Evolutionary conservation across 2,329 filamentous ascomycete genomes (phyloP).

Genomic region (Sporothrix variecibatus): DNA sequence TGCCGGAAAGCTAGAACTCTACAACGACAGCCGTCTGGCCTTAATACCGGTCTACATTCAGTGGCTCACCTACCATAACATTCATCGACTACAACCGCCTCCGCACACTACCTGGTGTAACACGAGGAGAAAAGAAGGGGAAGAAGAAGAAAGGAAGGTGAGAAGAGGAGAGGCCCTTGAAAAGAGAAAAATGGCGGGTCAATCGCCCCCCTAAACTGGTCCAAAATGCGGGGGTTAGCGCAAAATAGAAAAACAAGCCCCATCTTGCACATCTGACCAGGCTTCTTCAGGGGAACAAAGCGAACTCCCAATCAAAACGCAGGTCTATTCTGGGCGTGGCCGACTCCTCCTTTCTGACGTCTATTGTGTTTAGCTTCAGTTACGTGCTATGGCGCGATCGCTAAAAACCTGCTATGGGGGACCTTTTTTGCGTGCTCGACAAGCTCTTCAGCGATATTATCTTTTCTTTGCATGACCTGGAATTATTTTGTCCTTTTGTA

Average conservation of each 20-base stretch:
- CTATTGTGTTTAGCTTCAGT: background rate
- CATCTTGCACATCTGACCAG: background rate
- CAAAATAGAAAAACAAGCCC: background rate
- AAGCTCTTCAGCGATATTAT: background rate
- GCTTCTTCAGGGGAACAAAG: background rate
- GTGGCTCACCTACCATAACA: background rate
- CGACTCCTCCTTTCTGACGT: background rate
- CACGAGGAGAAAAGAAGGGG: background rate
- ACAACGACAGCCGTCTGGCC: background rate
- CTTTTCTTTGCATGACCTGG: background rate
- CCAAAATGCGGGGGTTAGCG: slow-evolving; percentile 14
- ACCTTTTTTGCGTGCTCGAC: background rate
- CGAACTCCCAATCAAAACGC: too few relatives aligned
- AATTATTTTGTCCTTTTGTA: background rate
- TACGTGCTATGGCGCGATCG: slow-evolving; percentile 15
- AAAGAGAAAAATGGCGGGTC: background rate
- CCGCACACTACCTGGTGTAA: background rate
- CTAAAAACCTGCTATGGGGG: background rate
- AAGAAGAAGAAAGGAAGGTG: background rate
- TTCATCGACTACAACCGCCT: background rate
- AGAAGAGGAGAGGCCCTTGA: background rate
- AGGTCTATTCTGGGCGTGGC: background rate
- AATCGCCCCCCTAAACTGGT: background rate
- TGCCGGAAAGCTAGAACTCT: too few relatives aligned
- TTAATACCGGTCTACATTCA: background rate